phyloP scores from a whole-genome alignment of 2,329 filamentous ascomycete species.

The Moelleriella libera region DNA sequence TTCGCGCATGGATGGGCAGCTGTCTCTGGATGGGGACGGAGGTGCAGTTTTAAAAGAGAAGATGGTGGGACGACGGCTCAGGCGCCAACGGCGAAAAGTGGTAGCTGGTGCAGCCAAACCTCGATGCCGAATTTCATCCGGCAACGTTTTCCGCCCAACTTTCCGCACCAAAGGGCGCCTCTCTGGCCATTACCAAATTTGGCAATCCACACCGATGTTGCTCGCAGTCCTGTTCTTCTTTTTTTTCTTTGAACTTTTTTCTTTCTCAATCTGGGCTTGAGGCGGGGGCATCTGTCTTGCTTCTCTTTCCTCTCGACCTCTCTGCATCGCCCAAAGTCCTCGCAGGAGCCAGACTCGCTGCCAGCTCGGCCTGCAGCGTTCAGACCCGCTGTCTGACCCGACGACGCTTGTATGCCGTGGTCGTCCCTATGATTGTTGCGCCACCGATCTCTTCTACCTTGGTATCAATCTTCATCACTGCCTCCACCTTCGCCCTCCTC shows the following conservation, averaged over 20 bases:
- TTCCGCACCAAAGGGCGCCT: background rate
- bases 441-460: constrained; percentile 11
- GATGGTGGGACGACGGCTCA: too few relatives aligned
- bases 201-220: background rate
- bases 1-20: constrained; percentile 20
- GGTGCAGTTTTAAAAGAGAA: constrained; percentile 6
- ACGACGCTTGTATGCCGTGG: constrained; percentile 14
- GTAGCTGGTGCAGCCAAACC: background rate
- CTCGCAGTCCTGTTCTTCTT: background rate
- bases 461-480: constrained; percentile 6
- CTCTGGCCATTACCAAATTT: too few relatives aligned
- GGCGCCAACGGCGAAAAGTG: constrained; percentile 16
- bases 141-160: background rate
- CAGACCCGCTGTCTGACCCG: constrained; percentile 8
- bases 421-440: constrained; percentile 8
- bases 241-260: background rate
- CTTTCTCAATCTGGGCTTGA: background rate
- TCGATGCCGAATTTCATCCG: constrained; percentile 19
- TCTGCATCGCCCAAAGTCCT: too few relatives aligned
- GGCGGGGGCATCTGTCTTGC: too few relatives aligned
- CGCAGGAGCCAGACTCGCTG: background rate
- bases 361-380: background rate
- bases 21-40: constrained; percentile 7
- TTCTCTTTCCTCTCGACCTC: too few relatives aligned
- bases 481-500: constrained; percentile 9